Evolutionary conservation across 345 rosid genomes (phyloP).

Genomic region (Brassica nigra): DNA sequence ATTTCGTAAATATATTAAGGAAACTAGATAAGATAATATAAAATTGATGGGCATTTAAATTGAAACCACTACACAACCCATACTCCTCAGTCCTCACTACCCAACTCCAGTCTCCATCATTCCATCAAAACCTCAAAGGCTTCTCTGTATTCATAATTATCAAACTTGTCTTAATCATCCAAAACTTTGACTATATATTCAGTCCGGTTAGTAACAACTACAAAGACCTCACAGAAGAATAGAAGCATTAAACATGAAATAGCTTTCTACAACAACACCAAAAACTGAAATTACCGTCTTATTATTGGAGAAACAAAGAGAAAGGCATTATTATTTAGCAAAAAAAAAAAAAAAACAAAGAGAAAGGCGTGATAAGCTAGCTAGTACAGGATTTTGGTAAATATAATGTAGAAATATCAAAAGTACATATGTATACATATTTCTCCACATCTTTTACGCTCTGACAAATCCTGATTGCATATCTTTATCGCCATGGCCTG

Average conservation of each 20-base stretch:
- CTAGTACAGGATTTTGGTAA: neutral
- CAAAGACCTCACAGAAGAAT: neutral
- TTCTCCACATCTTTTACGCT: constrained; percentile 93
- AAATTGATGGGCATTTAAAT: constrained; percentile 6
- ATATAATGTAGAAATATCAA: constrained; percentile 6
- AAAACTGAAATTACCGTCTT: constrained; percentile 17
- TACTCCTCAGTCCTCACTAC: constrained; percentile 1
- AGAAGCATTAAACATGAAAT: constrained; percentile 4
- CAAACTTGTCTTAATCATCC: constrained; percentile 1
- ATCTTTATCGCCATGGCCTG: constrained; percentile 91
- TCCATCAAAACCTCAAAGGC: constrained; percentile 24
- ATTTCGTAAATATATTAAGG: neutral
- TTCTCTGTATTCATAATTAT: neutral
- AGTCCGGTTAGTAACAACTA: constrained; percentile 17
- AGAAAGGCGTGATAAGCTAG: neutral
- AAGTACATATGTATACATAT: neutral
- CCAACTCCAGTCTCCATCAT: constrained; percentile 15
- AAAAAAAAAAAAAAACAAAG: neutral
- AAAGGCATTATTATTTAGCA: neutral
- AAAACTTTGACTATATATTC: constrained; percentile 8
- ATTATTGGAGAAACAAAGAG: neutral
- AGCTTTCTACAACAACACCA: constrained; percentile 8
- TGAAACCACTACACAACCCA: constrained; percentile 13
- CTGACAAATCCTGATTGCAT: constrained; percentile 83
- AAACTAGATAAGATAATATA: neutral